Conservation (phyloP, 208 protist species). For the Acanthamoeba royreba region DNA sequence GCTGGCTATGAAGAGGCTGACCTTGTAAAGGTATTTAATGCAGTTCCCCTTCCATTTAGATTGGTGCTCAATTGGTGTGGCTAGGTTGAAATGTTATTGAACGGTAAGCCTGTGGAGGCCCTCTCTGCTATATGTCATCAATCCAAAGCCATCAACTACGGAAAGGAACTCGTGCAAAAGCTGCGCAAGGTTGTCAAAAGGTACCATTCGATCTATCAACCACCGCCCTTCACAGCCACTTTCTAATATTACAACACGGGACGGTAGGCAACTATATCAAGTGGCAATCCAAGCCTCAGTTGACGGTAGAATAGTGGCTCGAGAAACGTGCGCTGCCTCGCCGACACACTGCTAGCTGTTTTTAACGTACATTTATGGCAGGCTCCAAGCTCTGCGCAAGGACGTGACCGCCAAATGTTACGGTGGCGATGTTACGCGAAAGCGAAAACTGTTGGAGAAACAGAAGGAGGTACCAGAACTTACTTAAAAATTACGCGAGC, state of each 20-base stretch:
- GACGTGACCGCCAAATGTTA: slow-evolving; percentile 88
- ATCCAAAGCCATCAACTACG: slow-evolving; percentile 75
- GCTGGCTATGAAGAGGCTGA: slow-evolving; percentile 84
- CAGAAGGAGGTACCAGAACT: slow-evolving; percentile 91
- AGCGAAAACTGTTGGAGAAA: slow-evolving; percentile 94
- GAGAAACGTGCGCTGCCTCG: slow-evolving; percentile 81
- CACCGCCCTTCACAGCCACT: neutral
- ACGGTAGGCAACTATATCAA: slow-evolving; percentile 83
- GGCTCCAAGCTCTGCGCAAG: slow-evolving; percentile 86
- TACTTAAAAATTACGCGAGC: too few relatives aligned
- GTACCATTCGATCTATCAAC: too few relatives aligned
- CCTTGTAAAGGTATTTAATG: slow-evolving; percentile 82
- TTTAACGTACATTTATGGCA: neutral
- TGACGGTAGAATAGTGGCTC: slow-evolving; percentile 85
- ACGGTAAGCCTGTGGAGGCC: slow-evolving; percentile 89
- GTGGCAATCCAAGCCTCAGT: slow-evolving; percentile 90
- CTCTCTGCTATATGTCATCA: slow-evolving; percentile 87
- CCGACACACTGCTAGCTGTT: neutral
- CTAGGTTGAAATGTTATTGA: slow-evolving; percentile 88
- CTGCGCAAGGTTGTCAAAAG: slow-evolving; percentile 87
- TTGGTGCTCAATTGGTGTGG: too few relatives aligned
- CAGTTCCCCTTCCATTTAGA: too few relatives aligned
- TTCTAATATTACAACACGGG: neutral
- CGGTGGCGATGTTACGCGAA: slow-evolving; percentile 93
- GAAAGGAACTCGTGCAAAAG: slow-evolving; percentile 80